A percentile compares a stretch with the other conserved stretches of the same genome.
phyloP scores from a whole-genome alignment of 148 eudicot genomes.

The Tetragonia tetragonoides region DNA sequence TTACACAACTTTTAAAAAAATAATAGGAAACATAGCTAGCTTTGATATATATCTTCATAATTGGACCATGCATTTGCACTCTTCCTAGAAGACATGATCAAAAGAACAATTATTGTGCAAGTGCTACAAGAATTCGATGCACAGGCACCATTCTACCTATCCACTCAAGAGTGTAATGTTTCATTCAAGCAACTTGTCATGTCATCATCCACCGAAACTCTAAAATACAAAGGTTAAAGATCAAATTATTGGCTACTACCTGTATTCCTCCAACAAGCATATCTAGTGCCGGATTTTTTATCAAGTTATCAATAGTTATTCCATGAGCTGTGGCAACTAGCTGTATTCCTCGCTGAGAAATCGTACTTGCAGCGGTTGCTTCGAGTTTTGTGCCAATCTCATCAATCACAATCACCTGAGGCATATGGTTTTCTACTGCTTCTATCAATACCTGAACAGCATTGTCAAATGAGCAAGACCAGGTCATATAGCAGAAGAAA shows the following conservation, averaged over 20 bases:
- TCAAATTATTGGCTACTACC: constrained; percentile 32
- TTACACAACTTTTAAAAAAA: neutral
- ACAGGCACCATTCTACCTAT: constrained; percentile 4
- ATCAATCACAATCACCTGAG: constrained; percentile 96
- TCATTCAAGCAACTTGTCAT: neutral
- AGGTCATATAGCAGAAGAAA: neutral
- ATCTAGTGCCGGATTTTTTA: constrained; percentile 88
- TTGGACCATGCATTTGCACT: neutral
- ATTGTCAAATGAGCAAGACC: constrained; percentile 7
- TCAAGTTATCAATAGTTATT: constrained; percentile 82
- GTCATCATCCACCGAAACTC: neutral
- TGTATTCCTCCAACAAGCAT: constrained; percentile 99
- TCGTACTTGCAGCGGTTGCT: constrained; percentile 96
- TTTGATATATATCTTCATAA: neutral
- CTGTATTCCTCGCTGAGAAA: constrained; percentile 97
- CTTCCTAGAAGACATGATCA: constrained; percentile 7
- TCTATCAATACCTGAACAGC: constrained; percentile 76
- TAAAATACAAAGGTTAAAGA: neutral
- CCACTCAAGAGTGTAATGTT: neutral
- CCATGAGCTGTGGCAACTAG: constrained; percentile 99
- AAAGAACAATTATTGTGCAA: neutral
- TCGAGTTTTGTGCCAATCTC: constrained; percentile 98
- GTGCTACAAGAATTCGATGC: neutral
- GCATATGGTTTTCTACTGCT: constrained; percentile 99
- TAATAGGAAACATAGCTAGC: neutral